Evolutionary conservation across 192 early-diverging fungal genomes (phyloP).

Genomic region (Podila epigama): DNA sequence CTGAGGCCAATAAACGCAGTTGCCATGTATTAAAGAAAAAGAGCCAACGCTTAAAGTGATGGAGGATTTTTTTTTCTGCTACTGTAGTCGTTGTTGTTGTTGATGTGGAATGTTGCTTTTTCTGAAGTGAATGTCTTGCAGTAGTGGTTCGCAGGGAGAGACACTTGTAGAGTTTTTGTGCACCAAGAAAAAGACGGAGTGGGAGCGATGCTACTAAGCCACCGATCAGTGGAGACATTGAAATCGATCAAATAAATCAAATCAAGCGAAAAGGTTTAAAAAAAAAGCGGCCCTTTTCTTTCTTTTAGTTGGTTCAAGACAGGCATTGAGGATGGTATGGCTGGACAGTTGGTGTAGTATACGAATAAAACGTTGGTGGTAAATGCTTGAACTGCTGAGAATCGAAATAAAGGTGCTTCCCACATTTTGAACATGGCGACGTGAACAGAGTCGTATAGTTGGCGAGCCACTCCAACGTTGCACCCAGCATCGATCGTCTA

Average conservation of each 20-base stretch:
- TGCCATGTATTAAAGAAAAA: slow-evolving; percentile 61
- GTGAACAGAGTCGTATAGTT: neutral
- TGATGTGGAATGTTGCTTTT: neutral
- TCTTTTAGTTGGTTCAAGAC: slow-evolving; percentile 1
- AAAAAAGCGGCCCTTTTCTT: too few relatives aligned
- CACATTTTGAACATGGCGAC: slow-evolving; percentile 2
- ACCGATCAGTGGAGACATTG: too few relatives aligned
- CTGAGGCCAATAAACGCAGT: slow-evolving; percentile 62
- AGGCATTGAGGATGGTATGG: slow-evolving; percentile 38
- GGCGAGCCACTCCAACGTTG: neutral
- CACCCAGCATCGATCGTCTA: neutral
- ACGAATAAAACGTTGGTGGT: slow-evolving; percentile 54
- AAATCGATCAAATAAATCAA: too few relatives aligned
- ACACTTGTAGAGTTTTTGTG: too few relatives aligned
- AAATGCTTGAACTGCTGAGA: slow-evolving; percentile 58
- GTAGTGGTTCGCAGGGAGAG: too few relatives aligned
- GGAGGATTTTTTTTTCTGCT: too few relatives aligned
- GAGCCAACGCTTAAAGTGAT: too few relatives aligned
- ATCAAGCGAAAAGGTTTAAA: too few relatives aligned
- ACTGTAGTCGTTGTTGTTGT: neutral
- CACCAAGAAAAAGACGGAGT: too few relatives aligned
- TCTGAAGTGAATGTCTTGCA: neutral
- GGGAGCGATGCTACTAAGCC: too few relatives aligned
- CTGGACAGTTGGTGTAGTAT: slow-evolving; percentile 3
- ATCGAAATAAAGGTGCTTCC: slow-evolving; percentile 53